Evolutionary conservation across 805 yeast species (phyloP), one percentile per base, ranked within the genome.

Genomic region (Candida quercuum): DNA sequence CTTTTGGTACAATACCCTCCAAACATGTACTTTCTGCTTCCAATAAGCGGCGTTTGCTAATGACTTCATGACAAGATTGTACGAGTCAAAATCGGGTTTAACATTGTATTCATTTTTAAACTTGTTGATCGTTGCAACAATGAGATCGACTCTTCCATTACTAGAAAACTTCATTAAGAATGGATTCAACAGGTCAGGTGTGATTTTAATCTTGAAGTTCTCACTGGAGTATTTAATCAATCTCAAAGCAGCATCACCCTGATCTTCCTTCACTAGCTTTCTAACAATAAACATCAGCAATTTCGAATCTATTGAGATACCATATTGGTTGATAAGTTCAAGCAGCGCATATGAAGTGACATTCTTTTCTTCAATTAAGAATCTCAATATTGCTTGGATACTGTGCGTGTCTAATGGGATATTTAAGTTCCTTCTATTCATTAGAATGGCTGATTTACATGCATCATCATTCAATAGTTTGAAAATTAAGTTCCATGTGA

Each of bases 401-500:
- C 60, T 48, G 13, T 49, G 48, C 5, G 42, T 31, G 9, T 62
- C 61, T 10, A 59, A 38, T 3, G 66, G 66, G 4, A 63, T 51
- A n/a, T 49, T 48, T 23, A 54, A 37, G 20, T 51, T 43, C 5
- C 46, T 36, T 56, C 70, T 54, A 24, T 57, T 58, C 30, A 57
- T 55, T 7, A 66, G 28, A 29, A 62, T 51, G 2, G 55, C 35
- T 4, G 52, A 47, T 31, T 60, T 59, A n/a, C 67, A 58, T 3
- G 51, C 39, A 31, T 54, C 57, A 35, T 65, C 69, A 11, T 51
- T 49, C 13, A 68, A 36, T 10, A 64, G 40, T 13, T 52, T 45
- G 40, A 57, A 61, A 10, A 66, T 46, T 4, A 61, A 40, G 14
- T 57, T 51, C 67, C 72, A 67, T 0, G 74, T 68, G 2, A 49